phyloP scores from a whole-genome alignment of 2,329 filamentous ascomycete genomes.

The Verticillium klebahnii region DNA sequence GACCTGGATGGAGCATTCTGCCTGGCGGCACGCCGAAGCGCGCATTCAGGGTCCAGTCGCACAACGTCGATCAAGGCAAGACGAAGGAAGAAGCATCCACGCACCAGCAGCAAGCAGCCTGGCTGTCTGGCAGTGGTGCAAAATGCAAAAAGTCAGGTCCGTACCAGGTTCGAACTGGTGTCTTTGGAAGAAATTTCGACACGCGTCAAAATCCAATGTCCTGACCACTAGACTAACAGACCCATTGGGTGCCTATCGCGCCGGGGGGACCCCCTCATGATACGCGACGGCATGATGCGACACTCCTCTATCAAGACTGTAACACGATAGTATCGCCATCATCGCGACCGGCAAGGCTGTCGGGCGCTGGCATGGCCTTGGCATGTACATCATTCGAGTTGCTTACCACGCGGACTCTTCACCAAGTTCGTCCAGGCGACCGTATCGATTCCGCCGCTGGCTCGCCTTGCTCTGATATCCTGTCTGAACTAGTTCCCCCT shows the following conservation, averaged over 20 bases:
- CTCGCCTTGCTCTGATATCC: too few species aligned
- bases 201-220: background rate
- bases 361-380: too few species aligned
- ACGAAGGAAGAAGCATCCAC: background rate
- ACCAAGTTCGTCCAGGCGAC: too few species aligned
- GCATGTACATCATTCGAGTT: too few species aligned
- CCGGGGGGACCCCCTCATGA: background rate
- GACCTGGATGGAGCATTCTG: too few species aligned
- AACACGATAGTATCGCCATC: background rate
- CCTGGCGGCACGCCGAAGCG: too few species aligned
- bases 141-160: background rate
- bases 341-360: too few species aligned
- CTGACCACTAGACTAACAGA: background rate
- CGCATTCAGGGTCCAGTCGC: too few species aligned
- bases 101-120: too few species aligned
- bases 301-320: background rate
- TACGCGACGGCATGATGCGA: background rate
- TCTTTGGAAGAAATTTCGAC: background rate
- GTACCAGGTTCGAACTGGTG: background rate
- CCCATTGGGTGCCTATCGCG: background rate
- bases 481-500: too few species aligned
- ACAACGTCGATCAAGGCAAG: background rate
- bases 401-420: too few species aligned
- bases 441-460: too few species aligned
- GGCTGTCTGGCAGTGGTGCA: background rate